Percentiles rank a stretch among this genome's conserved stretches.
Conservation (phyloP, 2,329 filamentous ascomycete species). For the Chrysoporthe cubensis region DNA sequence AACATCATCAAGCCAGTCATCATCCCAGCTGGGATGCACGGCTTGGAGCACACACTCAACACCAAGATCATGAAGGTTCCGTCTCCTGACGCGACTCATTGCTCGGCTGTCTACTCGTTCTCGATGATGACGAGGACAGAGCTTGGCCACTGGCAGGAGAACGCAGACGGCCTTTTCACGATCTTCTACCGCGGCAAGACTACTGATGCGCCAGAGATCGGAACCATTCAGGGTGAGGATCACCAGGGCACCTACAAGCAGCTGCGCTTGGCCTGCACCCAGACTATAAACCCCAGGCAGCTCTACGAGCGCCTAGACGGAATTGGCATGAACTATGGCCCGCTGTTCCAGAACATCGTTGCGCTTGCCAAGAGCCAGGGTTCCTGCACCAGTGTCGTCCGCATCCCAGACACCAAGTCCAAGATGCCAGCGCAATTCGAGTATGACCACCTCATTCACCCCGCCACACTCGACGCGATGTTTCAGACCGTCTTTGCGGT, state of each 20-base stretch:
- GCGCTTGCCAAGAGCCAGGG: constrained; percentile 39
- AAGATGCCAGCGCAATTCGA: constrained; percentile 59
- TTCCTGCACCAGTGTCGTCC: constrained; percentile 44
- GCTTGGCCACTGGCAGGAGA: constrained; percentile 46
- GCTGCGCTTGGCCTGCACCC: constrained; percentile 37
- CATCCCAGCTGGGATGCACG: constrained; percentile 49
- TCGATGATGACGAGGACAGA: constrained; percentile 51
- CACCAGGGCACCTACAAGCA: constrained; percentile 31
- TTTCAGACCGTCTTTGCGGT: constrained; percentile 57
- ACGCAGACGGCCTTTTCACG: constrained; percentile 42
- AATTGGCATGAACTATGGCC: constrained; percentile 56
- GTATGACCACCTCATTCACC: constrained; percentile 60
- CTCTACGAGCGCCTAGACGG: constrained; percentile 55
- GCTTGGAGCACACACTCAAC: constrained; percentile 55
- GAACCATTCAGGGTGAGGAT: constrained; percentile 29
- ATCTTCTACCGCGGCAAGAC: constrained; percentile 33
- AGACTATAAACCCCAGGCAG: constrained; percentile 46
- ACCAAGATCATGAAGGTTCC: constrained; percentile 39
- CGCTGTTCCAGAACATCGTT: constrained; percentile 53
- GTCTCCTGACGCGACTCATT: constrained; percentile 15
- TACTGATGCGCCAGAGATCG: neutral
- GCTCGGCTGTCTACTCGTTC: constrained; percentile 41
- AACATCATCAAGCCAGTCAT: constrained; percentile 56
- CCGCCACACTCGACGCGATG: constrained; percentile 59
- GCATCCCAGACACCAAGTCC: constrained; percentile 53